Base-by-base conservation (phyloP, 257 asterid genomes). In the Solanum chmielewskii region DNA sequence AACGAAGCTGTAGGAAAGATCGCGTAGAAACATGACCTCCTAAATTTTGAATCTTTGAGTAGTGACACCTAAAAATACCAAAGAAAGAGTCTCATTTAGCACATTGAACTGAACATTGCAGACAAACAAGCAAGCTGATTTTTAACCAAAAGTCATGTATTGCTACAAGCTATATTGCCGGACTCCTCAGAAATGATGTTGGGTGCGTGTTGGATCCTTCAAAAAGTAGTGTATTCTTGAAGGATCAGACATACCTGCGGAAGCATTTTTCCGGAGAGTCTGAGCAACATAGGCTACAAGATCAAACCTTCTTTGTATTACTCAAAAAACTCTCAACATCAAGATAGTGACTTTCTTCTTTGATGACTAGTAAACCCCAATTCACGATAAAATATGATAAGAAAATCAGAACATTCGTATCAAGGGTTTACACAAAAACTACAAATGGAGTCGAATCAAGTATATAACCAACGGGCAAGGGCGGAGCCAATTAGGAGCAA, bases 1-100 rank as follows among this genome's bases (percentile, higher is more conserved):
- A 94, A 12, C 71, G 90, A 88, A 88, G 90, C 91, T 70, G 92
- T 88, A 37, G 92, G 89, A 89, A 93, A 82, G 80, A 89, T 47
- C 88, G 78, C 87, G 84, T 92, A 87, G 7, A 88, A 70, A 83
- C 88, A 90, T 52, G 90, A 88, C 88, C 93, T 90, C 86, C 89
- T 77, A 85, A 86, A 62, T 62, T 89, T 92, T 4, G 86, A 60
- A 45, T 94, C 95, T 75, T 87, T 93, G 47, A 89, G 82, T 68
- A 87, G 35, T 60, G 91, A 83, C 87, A 87, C 89, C 97, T 95
- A 74, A 81, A 81, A 49, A 18, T 5, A 81, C 85, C 2, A 80
- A 78, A 78, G 7, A 81, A 81, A 18, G 85, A 49, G 39, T 16
- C 69, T 81, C 85, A 81, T 81, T 70, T 49, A 47, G 69, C 44